Percentiles rank a stretch among this genome's conserved stretches.
Conservation (phyloP, 164 flowering plant species). For the Macadamia integrifolia region DNA sequence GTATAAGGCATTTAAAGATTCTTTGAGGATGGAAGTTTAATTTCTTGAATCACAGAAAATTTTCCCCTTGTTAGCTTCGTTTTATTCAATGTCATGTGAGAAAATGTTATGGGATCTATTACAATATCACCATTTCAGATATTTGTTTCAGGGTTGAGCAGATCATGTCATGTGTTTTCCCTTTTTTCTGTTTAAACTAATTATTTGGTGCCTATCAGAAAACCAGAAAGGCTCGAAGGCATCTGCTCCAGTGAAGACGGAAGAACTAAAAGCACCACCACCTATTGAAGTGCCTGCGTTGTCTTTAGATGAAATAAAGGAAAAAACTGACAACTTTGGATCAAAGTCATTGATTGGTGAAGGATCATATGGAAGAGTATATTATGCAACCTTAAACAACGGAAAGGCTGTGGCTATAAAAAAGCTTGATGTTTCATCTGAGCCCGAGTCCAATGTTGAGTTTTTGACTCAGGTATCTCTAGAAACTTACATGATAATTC, state of each 20-base stretch:
- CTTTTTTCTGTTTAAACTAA: background rate
- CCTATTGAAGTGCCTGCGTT: slow-evolving; percentile 61
- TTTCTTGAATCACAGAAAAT: too few relatives aligned
- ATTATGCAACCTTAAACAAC: slow-evolving; percentile 42
- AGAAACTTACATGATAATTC: background rate
- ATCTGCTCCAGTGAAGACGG: slow-evolving; percentile 43
- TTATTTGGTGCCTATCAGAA: slow-evolving; percentile 19
- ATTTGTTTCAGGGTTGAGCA: background rate
- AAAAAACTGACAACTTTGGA: slow-evolving; percentile 72
- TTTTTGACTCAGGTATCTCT: slow-evolving; percentile 57
- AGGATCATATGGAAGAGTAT: slow-evolving; percentile 79
- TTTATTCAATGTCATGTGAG: too few relatives aligned
- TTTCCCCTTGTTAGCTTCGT: too few relatives aligned
- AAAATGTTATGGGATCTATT: too few relatives aligned
- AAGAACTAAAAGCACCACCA: slow-evolving; percentile 44
- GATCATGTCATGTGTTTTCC: background rate
- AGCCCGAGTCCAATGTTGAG: slow-evolving; percentile 59
- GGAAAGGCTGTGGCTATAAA: slow-evolving; percentile 61
- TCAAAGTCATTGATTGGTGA: slow-evolving; percentile 72
- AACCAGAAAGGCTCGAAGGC: slow-evolving; percentile 31
- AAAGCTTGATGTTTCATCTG: slow-evolving; percentile 67
- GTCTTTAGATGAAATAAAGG: slow-evolving; percentile 62
- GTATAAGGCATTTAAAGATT: too few relatives aligned
- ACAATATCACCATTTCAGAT: background rate
- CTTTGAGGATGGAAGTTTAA: too few relatives aligned